Conservation (phyloP, 352 stramenopile species). For the Phytophthora quininea region DNA sequence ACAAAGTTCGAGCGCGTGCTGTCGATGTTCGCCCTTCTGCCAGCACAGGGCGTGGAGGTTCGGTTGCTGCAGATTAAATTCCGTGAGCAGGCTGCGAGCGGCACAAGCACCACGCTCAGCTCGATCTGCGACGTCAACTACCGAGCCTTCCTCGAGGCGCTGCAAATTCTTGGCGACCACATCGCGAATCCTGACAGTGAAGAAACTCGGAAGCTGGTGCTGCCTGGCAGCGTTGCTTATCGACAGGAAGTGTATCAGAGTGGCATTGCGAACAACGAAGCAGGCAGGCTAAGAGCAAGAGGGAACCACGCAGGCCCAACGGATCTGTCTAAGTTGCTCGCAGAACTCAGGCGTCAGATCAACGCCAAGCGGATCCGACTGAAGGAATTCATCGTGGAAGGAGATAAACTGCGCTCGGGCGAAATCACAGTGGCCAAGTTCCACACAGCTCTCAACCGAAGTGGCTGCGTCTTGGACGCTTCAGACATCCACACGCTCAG, state of each 20-base stretch:
- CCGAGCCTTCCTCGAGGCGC: slow-evolving; percentile 73
- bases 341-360: slow-evolving; percentile 68
- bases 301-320: slow-evolving; percentile 27
- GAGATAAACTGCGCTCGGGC: slow-evolving; percentile 78
- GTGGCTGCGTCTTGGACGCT: slow-evolving; percentile 69
- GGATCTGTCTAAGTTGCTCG: slow-evolving; percentile 53
- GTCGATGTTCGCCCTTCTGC: slow-evolving; percentile 73
- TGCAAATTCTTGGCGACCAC: slow-evolving; percentile 50
- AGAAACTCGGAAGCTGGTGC: slow-evolving; percentile 24
- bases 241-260: slow-evolving; percentile 61
- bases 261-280: slow-evolving; percentile 32
- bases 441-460: slow-evolving; percentile 84
- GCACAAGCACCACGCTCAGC: slow-evolving; percentile 52
- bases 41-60: slow-evolving; percentile 46
- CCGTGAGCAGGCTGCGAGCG: slow-evolving; percentile 57
- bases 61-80: slow-evolving; percentile 81
- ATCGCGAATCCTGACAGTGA: slow-evolving; percentile 17
- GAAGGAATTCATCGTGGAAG: slow-evolving; percentile 85
- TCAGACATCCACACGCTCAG: slow-evolving; percentile 71
- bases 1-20: slow-evolving; percentile 86
- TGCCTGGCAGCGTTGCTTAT: slow-evolving; percentile 67
- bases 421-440: slow-evolving; percentile 88
- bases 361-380: slow-evolving; percentile 74
- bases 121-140: slow-evolving; percentile 88
- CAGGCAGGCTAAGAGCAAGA: slow-evolving; percentile 38